These are phyloP conservation scores for Lactifluus piperatus DNA, from an alignment of 768 basidiomycete genomes.

Conservation along the genomic window DNA sequence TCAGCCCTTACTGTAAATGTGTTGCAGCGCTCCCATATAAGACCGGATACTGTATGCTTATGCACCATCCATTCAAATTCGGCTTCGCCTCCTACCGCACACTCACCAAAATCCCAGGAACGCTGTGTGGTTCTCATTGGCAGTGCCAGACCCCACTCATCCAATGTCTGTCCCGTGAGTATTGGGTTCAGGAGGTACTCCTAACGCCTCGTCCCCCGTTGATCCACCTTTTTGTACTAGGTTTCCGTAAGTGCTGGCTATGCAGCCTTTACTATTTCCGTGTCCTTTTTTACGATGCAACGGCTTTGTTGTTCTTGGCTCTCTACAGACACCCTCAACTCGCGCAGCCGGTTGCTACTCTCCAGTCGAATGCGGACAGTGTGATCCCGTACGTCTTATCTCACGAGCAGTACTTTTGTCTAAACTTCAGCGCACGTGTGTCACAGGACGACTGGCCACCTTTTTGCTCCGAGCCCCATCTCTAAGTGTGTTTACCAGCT, in stretches of 20 bases:
- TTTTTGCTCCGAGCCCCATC: background rate
- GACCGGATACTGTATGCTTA: background rate
- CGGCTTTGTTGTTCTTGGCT: background rate
- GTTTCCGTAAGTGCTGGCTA: constrained; percentile 6
- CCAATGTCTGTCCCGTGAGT: constrained; percentile 10
- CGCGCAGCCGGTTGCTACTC: background rate
- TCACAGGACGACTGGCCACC: background rate
- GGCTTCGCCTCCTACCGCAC: background rate
- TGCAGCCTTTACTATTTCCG: background rate
- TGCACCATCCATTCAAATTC: background rate
- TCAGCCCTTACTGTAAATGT: too few species aligned
- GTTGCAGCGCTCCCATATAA: background rate
- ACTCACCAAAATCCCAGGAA: background rate
- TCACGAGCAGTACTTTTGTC: background rate
- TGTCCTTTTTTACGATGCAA: background rate
- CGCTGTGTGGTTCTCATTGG: background rate
- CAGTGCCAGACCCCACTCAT: background rate
- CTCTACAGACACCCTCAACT: background rate
- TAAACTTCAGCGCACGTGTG: background rate
- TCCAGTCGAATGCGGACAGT: background rate
- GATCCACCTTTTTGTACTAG: background rate
- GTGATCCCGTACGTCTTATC: background rate
- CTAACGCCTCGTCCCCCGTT: background rate
- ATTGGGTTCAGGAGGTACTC: background rate
- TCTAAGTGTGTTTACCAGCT: background rate